phyloP scores from a whole-genome alignment of 306 rosid genomes.

The Vicia sativa region DNA sequence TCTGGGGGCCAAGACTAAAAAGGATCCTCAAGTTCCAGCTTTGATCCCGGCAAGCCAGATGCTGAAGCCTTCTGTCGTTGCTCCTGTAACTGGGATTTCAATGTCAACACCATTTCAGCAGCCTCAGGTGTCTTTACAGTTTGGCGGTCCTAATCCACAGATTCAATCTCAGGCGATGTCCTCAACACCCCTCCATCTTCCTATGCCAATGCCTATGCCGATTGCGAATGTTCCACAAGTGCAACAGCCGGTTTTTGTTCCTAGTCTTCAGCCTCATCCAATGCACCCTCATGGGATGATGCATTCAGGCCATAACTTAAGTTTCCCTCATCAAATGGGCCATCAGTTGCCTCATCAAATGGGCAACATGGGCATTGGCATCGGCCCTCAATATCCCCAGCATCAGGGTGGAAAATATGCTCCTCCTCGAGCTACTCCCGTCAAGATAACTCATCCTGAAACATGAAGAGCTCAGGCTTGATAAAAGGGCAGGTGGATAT shows the following conservation, averaged over 20 bases:
- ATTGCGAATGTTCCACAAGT: conserved; percentile 78
- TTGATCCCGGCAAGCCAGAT: conserved; percentile 56
- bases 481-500: conserved; percentile 66
- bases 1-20: conserved; percentile 51
- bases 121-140: conserved; percentile 67
- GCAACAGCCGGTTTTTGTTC: conserved; percentile 70
- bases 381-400: conserved; percentile 62
- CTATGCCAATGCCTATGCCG: conserved; percentile 57
- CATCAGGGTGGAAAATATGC: conserved; percentile 80
- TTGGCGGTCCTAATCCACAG: conserved; percentile 77
- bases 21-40: conserved; percentile 56
- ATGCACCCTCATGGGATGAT: conserved; percentile 75
- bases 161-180: conserved; percentile 81
- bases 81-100: conserved; percentile 66
- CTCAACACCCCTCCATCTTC: conserved; percentile 69
- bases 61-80: conserved; percentile 66
- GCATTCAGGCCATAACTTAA: conserved; percentile 71
- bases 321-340: conserved; percentile 67
- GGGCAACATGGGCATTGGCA: conserved; percentile 66
- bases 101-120: conserved; percentile 68
- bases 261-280: conserved; percentile 75
- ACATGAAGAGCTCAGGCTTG: conserved; percentile 89
- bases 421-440: conserved; percentile 60
- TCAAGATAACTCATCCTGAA: conserved; percentile 94
- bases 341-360: conserved; percentile 72